A percentile compares a stretch with the other conserved stretches of the same genome.
Conservation (phyloP, 1,139 yeast species). For the Yamadazyma atlantica region DNA sequence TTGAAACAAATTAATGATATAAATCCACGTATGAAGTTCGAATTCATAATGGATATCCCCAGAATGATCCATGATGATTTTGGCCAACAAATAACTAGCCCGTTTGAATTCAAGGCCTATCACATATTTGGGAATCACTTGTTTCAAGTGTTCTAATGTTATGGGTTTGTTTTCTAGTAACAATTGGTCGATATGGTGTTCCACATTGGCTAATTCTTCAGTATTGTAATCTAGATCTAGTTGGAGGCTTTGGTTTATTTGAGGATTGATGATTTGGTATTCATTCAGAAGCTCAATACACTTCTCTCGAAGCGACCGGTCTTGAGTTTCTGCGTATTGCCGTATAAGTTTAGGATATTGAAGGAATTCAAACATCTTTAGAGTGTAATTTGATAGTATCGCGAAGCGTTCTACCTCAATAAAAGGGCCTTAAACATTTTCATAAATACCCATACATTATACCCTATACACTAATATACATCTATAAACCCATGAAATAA, state of each 20-base stretch:
- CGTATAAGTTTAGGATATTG: conserved; percentile 14
- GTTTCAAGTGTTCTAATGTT: neutral
- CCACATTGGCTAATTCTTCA: conserved; percentile 4
- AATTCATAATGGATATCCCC: conserved; percentile 2
- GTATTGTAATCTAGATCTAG: neutral
- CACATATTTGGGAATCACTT: conserved; percentile 11
- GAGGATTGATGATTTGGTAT: conserved; percentile 3
- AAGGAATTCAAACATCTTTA: conserved; percentile 12
- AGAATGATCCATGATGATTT: conserved; percentile 2
- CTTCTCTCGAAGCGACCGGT: neutral
- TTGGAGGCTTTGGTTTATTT: neutral
- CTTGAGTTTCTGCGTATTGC: conserved; percentile 8
- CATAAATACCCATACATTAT: too few relatives aligned
- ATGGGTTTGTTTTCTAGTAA: conserved; percentile 8
- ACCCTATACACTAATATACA: neutral
- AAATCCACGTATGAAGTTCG: conserved; percentile 9
- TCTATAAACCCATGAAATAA: neutral
- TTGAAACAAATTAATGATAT: conserved; percentile 12
- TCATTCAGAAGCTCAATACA: conserved; percentile 3
- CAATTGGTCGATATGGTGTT: conserved; percentile 5
- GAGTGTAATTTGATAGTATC: too few relatives aligned
- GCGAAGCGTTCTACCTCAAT: too few relatives aligned
- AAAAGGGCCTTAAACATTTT: too few relatives aligned
- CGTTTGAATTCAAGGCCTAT: conserved; percentile 11
- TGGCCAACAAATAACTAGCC: conserved; percentile 5